Percentiles rank a stretch among this genome's conserved stretches.
phyloP scores from a whole-genome alignment of 352 stramenopile species.

The Phytopythium montanum region DNA sequence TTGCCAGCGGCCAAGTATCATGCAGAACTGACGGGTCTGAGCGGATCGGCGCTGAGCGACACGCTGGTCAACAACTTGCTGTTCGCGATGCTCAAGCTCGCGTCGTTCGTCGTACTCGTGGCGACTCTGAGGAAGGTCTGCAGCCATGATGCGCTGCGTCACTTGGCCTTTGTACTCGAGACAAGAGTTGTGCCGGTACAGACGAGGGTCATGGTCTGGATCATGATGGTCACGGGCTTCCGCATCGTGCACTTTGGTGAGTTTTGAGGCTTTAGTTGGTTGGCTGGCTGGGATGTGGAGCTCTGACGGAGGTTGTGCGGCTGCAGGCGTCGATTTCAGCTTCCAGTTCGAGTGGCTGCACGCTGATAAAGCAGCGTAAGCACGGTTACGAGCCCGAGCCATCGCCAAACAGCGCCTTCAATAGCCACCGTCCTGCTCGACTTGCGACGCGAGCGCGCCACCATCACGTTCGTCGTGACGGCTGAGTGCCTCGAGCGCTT shows the following conservation, averaged over 20 bases:
- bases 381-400: no score
- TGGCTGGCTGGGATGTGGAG: no score
- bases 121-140: background rate
- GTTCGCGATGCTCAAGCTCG: constrained; percentile 15
- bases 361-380: background rate
- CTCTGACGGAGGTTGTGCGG: background rate
- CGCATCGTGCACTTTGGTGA: constrained; percentile 24
- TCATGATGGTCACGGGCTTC: constrained; percentile 19
- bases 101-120: constrained; percentile 13
- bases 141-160: constrained; percentile 9
- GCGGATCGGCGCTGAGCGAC: background rate
- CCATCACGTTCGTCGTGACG: no score
- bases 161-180: constrained; percentile 22
- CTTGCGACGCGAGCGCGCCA: no score
- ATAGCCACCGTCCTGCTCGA: no score
- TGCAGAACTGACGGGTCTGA: constrained; percentile 16
- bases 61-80: constrained; percentile 10
- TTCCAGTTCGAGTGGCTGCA: constrained; percentile 19
- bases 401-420: no score
- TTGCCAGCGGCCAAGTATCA: constrained; percentile 21
- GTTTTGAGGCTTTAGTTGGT: background rate
- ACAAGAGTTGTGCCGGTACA: constrained; percentile 15
- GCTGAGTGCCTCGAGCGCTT: no score
- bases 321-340: constrained; percentile 20
- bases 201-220: constrained; percentile 26